These are phyloP conservation scores for Rhipidocladum racemiflorum DNA, from an alignment of 176 grass and related monocot species.

Conservation along the genomic window DNA sequence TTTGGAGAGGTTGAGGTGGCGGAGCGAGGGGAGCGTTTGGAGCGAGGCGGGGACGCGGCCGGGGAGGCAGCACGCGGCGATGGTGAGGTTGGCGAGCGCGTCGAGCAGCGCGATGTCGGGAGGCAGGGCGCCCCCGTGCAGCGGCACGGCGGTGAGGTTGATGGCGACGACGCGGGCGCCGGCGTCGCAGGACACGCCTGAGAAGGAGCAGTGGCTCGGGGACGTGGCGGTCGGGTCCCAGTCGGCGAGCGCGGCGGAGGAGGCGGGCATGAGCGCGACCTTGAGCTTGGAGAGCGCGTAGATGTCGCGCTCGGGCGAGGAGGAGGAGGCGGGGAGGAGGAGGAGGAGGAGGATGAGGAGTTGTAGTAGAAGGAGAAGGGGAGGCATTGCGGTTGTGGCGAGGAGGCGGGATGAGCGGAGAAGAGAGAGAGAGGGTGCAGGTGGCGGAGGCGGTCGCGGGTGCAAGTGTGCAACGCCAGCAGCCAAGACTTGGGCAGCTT, in stretches of 20 bases:
- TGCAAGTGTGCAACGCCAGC: no score
- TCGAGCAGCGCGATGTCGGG: constrained; percentile 50
- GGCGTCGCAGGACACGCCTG: constrained; percentile 51
- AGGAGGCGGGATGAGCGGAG: constrained; percentile 5
- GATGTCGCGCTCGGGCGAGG: constrained; percentile 33
- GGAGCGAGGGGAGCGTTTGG: constrained; percentile 37
- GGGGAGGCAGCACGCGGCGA: constrained; percentile 43
- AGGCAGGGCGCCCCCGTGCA: constrained; percentile 36
- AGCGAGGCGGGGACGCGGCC: constrained; percentile 37
- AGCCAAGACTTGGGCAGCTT: no score
- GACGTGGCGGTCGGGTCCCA: constrained; percentile 41
- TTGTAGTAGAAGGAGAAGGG: neutral
- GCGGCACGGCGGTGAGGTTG: constrained; percentile 47
- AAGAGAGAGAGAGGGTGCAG: constrained; percentile 28
- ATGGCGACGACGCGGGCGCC: constrained; percentile 51
- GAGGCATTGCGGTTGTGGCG: constrained; percentile 24
- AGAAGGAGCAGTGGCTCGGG: constrained; percentile 53
- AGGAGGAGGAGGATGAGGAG: neutral
- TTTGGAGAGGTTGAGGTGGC: constrained; percentile 76
- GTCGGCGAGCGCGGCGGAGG: constrained; percentile 42
- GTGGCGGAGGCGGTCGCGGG: no score
- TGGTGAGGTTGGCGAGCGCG: constrained; percentile 59
- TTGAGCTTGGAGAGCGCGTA: constrained; percentile 54
- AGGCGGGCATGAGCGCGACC: constrained; percentile 10
- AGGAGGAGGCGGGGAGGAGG: constrained; percentile 3